Evolutionary conservation across 768 basidiomycete genomes (phyloP).

Genomic region (Lactifluus pinguis): DNA sequence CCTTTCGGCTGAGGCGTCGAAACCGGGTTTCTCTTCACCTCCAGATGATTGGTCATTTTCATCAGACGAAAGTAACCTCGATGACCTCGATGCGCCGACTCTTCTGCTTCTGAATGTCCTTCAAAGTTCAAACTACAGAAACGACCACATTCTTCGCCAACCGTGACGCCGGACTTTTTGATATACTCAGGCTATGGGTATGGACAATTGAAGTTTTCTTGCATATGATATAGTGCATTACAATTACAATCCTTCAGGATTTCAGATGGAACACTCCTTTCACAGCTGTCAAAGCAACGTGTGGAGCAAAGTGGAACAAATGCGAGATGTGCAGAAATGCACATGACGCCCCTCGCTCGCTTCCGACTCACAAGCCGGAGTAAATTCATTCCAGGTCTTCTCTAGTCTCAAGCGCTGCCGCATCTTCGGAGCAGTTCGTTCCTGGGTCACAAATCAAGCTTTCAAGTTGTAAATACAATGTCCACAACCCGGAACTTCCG

Average conservation of each 20-base stretch:
- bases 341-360: conserved; percentile 26
- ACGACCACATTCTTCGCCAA: conserved; percentile 35
- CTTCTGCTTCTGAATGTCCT: conserved; percentile 11
- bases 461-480: no score
- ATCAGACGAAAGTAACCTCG: conserved; percentile 4
- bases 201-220: neutral
- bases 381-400: conserved; percentile 31
- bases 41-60: conserved; percentile 4
- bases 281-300: conserved; percentile 59
- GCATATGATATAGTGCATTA: conserved; percentile 19
- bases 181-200: no score
- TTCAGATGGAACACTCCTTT: conserved; percentile 68
- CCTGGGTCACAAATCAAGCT: neutral
- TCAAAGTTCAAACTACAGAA: neutral
- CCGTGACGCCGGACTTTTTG: conserved; percentile 58
- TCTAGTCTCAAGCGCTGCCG: conserved; percentile 10
- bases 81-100: neutral
- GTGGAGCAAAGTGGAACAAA: conserved; percentile 32
- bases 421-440: neutral
- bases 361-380: conserved; percentile 25
- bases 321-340: no score
- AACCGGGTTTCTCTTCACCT: conserved; percentile 16
- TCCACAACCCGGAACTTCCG: no score
- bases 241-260: conserved; percentile 29
- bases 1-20: conserved; percentile 10